Evolutionary conservation across 805 yeast species (phyloP).

Genomic region (Sugiyamaella valdiviana): DNA sequence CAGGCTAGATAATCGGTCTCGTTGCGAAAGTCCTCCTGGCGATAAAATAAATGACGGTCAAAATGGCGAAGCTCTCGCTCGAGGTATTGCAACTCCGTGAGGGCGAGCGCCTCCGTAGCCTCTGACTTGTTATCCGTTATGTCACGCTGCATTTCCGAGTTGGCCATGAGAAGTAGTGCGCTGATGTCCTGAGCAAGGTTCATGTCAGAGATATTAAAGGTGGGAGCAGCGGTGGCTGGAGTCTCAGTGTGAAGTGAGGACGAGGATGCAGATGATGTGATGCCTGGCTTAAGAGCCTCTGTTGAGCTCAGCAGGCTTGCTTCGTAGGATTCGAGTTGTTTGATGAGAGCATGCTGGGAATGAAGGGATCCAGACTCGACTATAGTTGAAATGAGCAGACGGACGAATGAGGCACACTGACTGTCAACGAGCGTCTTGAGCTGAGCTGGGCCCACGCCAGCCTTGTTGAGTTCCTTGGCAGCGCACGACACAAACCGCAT

Average conservation of each 20-base stretch:
- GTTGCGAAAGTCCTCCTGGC: constrained; percentile 34
- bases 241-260: not conserved
- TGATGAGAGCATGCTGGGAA: constrained; percentile 15
- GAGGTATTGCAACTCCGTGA: constrained; percentile 29
- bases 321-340: constrained; percentile 17
- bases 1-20: constrained; percentile 35
- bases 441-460: constrained; percentile 35
- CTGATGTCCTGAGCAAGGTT: constrained; percentile 45
- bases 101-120: constrained; percentile 33
- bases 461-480: constrained; percentile 26
- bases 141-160: constrained; percentile 48
- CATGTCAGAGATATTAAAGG: constrained; percentile 51
- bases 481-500: constrained; percentile 31
- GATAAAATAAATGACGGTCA: constrained; percentile 29
- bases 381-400: constrained; percentile 23
- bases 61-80: constrained; percentile 25
- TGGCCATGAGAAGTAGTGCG: constrained; percentile 45
- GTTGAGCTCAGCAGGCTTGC: constrained; percentile 10
- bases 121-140: constrained; percentile 38
- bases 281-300: constrained; percentile 8
- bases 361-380: constrained; percentile 11
- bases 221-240: constrained; percentile 32
- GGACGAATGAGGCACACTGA: constrained; percentile 28
- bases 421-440: constrained; percentile 22
- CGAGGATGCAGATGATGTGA: constrained; percentile 1